Conservation (phyloP, 805 yeast species). For the Candida easanensis region DNA sequence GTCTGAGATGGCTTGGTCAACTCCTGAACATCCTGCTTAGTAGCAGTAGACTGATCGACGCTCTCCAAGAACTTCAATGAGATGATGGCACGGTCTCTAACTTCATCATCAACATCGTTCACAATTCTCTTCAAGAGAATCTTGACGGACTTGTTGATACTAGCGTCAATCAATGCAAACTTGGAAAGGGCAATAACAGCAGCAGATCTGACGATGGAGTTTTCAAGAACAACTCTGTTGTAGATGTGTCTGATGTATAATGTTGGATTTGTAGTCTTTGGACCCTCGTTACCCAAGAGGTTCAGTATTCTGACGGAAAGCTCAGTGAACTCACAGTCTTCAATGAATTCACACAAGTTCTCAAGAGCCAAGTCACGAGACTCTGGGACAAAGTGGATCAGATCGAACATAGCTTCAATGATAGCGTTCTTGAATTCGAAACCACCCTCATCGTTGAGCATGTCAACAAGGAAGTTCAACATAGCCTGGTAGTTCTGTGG, state of each 20-base stretch:
- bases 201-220: slow-evolving; percentile 91
- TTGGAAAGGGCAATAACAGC: slow-evolving; percentile 92
- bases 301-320: slow-evolving; percentile 90
- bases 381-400: slow-evolving; percentile 81
- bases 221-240: slow-evolving; percentile 94
- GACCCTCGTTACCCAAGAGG: slow-evolving; percentile 92
- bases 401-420: slow-evolving; percentile 89
- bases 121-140: slow-evolving; percentile 80
- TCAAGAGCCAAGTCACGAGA: slow-evolving; percentile 82
- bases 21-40: slow-evolving; percentile 36
- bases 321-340: slow-evolving; percentile 96
- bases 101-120: slow-evolving; percentile 92
- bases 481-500: slow-evolving; percentile 85
- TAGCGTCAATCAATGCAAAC: slow-evolving; percentile 74
- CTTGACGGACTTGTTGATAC: slow-evolving; percentile 63
- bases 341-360: slow-evolving; percentile 93
- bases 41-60: slow-evolving; percentile 32
- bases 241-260: slow-evolving; percentile 93
- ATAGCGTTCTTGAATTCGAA: slow-evolving; percentile 80
- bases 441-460: slow-evolving; percentile 89
- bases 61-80: slow-evolving; percentile 63
- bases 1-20: slow-evolving; percentile 66
- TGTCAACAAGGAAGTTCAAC: slow-evolving; percentile 76
- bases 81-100: slow-evolving; percentile 93
- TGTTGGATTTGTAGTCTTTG: slow-evolving; percentile 80